A percentile compares a stretch with the other conserved stretches of the same genome.
These are phyloP conservation scores for Penicillium sp. DNA, from an alignment of 2,329 filamentous ascomycete genomes.

Conservation along the genomic window DNA sequence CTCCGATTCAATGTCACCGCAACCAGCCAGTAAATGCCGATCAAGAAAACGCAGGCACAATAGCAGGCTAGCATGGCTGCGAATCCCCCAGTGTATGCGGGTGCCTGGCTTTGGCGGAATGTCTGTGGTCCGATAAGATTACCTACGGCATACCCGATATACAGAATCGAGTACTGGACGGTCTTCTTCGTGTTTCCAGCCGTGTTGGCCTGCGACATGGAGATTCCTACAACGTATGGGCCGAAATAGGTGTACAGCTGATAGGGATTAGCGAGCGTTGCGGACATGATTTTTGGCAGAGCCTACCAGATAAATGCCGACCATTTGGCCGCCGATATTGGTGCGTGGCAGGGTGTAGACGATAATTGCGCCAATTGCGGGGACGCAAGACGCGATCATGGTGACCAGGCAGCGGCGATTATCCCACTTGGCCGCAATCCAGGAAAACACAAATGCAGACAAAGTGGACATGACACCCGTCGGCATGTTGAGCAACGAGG, in stretches of 20 bases:
- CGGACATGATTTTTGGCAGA: not conserved
- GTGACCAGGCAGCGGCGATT: slow-evolving; percentile 37
- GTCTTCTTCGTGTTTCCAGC: slow-evolving; percentile 49
- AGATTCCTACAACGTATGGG: slow-evolving; percentile 36
- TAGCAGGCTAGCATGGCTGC: slow-evolving; percentile 44
- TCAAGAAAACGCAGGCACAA: slow-evolving; percentile 38
- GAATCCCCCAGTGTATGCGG: slow-evolving; percentile 44
- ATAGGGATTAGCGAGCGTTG: not conserved
- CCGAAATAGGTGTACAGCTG: slow-evolving; percentile 47
- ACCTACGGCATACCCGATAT: slow-evolving; percentile 45
- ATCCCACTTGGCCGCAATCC: slow-evolving; percentile 35
- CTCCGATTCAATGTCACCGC: slow-evolving; percentile 26
- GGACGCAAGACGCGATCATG: slow-evolving; percentile 35
- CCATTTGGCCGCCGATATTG: slow-evolving; percentile 45
- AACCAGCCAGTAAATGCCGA: slow-evolving; percentile 38
- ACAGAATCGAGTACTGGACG: slow-evolving; percentile 44
- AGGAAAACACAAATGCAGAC: slow-evolving; percentile 37
- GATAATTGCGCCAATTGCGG: slow-evolving; percentile 36
- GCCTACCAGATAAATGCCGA: slow-evolving; percentile 44
- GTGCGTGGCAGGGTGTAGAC: slow-evolving; percentile 36
- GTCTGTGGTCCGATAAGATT: slow-evolving; percentile 47
- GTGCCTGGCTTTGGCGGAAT: slow-evolving; percentile 46
- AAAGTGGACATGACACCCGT: slow-evolving; percentile 40
- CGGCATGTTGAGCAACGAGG: slow-evolving; percentile 45
- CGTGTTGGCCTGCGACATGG: slow-evolving; percentile 38